These are phyloP conservation scores for Microdochium bolleyi DNA, from an alignment of 2,329 filamentous ascomycete species.

Conservation along the genomic window DNA sequence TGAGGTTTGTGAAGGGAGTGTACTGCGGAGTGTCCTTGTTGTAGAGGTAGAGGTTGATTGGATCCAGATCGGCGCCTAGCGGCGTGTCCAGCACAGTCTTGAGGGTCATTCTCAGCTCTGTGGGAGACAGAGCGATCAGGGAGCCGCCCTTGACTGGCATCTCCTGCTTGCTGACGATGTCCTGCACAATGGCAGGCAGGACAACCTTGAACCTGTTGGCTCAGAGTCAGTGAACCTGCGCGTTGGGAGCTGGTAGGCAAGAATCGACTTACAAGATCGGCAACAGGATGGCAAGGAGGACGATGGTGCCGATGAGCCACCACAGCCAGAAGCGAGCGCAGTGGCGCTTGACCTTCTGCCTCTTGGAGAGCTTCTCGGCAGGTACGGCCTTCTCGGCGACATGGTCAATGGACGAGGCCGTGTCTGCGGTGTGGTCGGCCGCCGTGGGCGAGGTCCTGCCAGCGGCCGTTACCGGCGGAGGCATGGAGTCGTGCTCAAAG, in stretches of 20 bases:
- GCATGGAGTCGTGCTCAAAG: background rate
- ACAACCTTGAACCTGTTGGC: slow-evolving; percentile 25
- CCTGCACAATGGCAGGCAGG: slow-evolving; percentile 29
- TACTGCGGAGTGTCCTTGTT: slow-evolving; percentile 12
- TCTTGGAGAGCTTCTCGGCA: background rate
- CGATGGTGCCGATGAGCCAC: background rate
- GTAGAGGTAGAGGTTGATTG: slow-evolving; percentile 22
- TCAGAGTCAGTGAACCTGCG: background rate
- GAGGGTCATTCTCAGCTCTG: slow-evolving; percentile 22
- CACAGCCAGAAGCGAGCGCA: slow-evolving; percentile 14
- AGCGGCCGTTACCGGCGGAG: background rate
- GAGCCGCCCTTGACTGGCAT: slow-evolving; percentile 24
- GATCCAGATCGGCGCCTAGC: slow-evolving; percentile 25
- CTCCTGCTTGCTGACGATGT: slow-evolving; percentile 24
- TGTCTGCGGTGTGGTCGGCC: background rate
- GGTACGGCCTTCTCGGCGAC: background rate
- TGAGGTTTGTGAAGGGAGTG: slow-evolving; percentile 17
- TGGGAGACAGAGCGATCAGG: slow-evolving; percentile 22
- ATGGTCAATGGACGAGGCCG: background rate
- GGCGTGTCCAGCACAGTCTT: slow-evolving; percentile 25
- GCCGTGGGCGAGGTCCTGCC: background rate
- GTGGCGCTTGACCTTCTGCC: background rate
- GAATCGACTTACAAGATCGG: background rate
- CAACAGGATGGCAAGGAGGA: background rate
- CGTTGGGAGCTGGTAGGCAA: background rate